phyloP scores from a whole-genome alignment of 352 stramenopile species.

The Globisporangium yorkense region DNA sequence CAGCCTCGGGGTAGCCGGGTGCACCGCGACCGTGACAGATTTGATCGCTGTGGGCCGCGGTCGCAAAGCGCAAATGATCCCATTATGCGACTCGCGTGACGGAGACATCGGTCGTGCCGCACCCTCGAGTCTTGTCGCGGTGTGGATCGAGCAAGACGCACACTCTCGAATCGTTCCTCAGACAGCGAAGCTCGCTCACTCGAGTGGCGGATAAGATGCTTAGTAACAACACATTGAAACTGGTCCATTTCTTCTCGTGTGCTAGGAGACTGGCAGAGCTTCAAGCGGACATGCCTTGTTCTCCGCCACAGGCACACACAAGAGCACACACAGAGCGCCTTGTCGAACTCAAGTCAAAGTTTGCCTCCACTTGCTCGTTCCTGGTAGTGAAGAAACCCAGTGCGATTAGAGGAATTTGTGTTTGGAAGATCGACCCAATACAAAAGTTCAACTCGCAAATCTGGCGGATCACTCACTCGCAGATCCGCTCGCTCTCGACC shows the following conservation, averaged over 20 bases:
- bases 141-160: too few relatives aligned
- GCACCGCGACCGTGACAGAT: background rate
- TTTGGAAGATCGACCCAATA: background rate
- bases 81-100: background rate
- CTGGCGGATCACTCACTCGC: background rate
- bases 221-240: too few relatives aligned
- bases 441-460: background rate
- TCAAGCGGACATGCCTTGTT: too few relatives aligned
- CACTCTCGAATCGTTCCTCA: too few relatives aligned
- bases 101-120: background rate
- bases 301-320: too few relatives aligned
- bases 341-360: too few relatives aligned
- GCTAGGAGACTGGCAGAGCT: too few relatives aligned
- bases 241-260: too few relatives aligned
- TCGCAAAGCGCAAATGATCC: background rate
- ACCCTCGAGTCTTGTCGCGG: background rate
- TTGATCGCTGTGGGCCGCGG: background rate
- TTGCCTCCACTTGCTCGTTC: too few relatives aligned
- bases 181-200: too few relatives aligned
- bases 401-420: background rate
- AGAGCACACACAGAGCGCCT: too few relatives aligned
- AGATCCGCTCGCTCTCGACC: background rate
- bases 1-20: background rate
- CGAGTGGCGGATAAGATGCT: too few relatives aligned
- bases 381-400: background rate